Evolutionary conservation across 331 rosid genomes (phyloP), one percentile per base, ranked within the genome.

Genomic region (Pyrus hybrid): DNA sequence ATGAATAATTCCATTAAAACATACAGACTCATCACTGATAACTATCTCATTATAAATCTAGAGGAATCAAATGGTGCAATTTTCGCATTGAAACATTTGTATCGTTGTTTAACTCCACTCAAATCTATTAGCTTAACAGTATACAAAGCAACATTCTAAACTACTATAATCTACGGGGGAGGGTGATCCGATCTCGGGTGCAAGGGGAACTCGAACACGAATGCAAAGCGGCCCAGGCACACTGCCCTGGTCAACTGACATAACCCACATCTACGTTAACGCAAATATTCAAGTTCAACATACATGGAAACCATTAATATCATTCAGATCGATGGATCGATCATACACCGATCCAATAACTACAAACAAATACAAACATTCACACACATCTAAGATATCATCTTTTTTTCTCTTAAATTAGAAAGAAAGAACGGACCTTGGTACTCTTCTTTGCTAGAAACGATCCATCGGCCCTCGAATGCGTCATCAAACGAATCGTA

Each of bases 401-500:
- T 61, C n/a, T 6, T 67, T 21, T 30, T 37, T 35, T 67, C 23
- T 21, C 30, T 68, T 47, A 9, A 12, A 58, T n/a, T 3, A 12
- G 62, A 68, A 20, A 35, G 20, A 41, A 5, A 23, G 7, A 3
- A 80, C 25, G 28, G 61, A 95, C 99, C 99, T 76, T 73, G 72
- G 61, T 89, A 95, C 0, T 89, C 98, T 8, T 86, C 93, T 77
- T 91, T 95, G 78, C 76, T 79, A 0, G 98, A 92, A 8, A 81
- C 89, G 67, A 83, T 78, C 99, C 99, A 95, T 18, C 97, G 87
- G 10, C 81, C 93, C 25, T 89, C 93, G 41, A 95, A 95, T 53
- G 78, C 7, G 28, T 89, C 91, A 18, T 92, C 98, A 75, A 95
- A 95, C 6, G 99, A 86, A 22, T 95, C 99, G 89, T 90, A 95